These are phyloP conservation scores for Sphagnurus paluster DNA, from an alignment of 1,284 basidiomycete species.

Conservation along the genomic window DNA sequence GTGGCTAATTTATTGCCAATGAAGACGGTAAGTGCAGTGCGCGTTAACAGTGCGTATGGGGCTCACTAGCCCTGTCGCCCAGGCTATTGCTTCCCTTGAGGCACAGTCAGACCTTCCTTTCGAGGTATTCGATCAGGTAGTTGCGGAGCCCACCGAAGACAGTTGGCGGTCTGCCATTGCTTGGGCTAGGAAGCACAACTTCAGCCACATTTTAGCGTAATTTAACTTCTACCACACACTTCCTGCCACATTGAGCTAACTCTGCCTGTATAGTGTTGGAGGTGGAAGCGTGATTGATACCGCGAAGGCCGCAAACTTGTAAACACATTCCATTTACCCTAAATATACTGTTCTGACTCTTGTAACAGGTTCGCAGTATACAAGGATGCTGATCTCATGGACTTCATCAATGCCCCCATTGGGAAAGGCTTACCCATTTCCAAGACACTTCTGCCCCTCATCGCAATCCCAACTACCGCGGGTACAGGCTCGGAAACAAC, in stretches of 20 bases:
- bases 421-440: slow-evolving; percentile 89
- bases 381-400: slow-evolving; percentile 88
- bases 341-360: not conserved
- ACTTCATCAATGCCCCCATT: slow-evolving; percentile 96
- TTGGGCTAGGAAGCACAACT: slow-evolving; percentile 85
- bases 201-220: slow-evolving; percentile 92
- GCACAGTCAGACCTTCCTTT: slow-evolving; percentile 73
- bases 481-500: slow-evolving; percentile 98
- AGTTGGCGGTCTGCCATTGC: slow-evolving; percentile 86
- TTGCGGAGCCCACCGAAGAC: slow-evolving; percentile 91
- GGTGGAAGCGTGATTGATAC: slow-evolving; percentile 97
- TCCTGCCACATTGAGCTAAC: slow-evolving; percentile 5
- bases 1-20: slow-evolving; percentile 83
- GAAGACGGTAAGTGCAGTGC: slow-evolving; percentile 59
- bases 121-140: slow-evolving; percentile 83
- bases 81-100: slow-evolving; percentile 82
- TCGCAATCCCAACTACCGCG: slow-evolving; percentile 94
- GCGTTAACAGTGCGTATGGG: not conserved
- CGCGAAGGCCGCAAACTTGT: slow-evolving; percentile 91
- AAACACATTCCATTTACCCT: slow-evolving; percentile 27
- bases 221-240: slow-evolving; percentile 26
- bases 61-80: slow-evolving; percentile 8
- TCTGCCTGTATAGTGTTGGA: slow-evolving; percentile 62
- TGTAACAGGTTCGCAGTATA: slow-evolving; percentile 75
- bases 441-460: slow-evolving; percentile 78